phyloP scores from a whole-genome alignment of 257 asterid species.

The Echites panduratus region DNA sequence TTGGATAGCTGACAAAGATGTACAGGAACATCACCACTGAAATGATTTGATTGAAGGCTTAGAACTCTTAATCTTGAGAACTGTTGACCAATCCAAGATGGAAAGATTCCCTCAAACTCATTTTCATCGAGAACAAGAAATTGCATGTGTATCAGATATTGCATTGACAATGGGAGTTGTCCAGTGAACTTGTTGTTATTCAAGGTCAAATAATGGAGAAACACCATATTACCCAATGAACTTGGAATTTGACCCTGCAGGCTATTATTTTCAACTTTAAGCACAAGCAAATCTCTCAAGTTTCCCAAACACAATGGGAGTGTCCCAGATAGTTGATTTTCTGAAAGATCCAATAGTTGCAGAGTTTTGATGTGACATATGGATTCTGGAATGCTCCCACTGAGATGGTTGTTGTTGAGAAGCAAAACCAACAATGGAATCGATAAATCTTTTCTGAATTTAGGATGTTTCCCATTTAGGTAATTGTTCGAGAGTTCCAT shows the following conservation, averaged over 20 bases:
- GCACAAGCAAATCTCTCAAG: background rate
- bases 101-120: slow-evolving; percentile 7
- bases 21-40: slow-evolving; percentile 19
- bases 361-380: background rate
- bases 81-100: slow-evolving; percentile 24
- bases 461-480: background rate
- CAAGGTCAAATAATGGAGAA: slow-evolving; percentile 17
- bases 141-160: background rate
- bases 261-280: slow-evolving; percentile 12
- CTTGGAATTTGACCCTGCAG: slow-evolving; percentile 25
- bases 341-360: slow-evolving; percentile 7
- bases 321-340: slow-evolving; percentile 5
- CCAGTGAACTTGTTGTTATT: slow-evolving; percentile 21
- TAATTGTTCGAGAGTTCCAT: background rate
- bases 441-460: no score
- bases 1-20: slow-evolving; percentile 19
- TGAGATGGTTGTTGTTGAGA: background rate
- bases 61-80: slow-evolving; percentile 16
- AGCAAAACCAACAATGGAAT: no score
- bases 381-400: background rate
- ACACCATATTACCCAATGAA: slow-evolving; percentile 19
- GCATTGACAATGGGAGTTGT: background rate
- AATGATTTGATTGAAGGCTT: slow-evolving; percentile 21
- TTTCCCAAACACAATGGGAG: slow-evolving; percentile 17
- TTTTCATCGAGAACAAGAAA: slow-evolving; percentile 8